Evolutionary conservation across 169 alveolate species (phyloP).

Genomic region (Prorocentrum cordatum): DNA sequence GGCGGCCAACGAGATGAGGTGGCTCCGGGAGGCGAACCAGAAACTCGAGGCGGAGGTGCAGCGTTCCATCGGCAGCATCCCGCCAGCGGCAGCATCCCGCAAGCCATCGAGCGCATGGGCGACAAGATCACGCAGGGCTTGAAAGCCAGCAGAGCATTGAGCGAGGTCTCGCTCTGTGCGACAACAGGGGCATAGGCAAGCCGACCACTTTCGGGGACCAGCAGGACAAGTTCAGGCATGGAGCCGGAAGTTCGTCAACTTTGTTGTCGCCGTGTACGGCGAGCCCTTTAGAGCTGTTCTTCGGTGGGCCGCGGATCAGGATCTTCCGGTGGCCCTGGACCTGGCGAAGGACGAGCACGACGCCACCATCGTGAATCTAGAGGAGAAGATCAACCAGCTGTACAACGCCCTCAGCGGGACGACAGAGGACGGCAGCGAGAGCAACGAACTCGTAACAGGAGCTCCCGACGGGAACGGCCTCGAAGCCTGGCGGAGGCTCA

Average conservation of each 20-base stretch:
- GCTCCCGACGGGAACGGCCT: background rate
- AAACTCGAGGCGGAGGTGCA: no score
- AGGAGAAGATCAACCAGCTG: background rate
- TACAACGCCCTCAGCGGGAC: background rate
- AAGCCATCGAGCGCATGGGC: no score
- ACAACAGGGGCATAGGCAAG: no score
- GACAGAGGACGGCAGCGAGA: no score
- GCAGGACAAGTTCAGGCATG: background rate
- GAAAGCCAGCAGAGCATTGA: no score
- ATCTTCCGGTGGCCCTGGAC: no score
- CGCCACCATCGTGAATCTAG: background rate
- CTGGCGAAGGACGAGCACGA: background rate
- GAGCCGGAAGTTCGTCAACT: background rate
- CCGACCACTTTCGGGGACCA: background rate
- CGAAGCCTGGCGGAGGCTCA: background rate
- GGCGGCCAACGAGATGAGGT: no score
- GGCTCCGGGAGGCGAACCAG: no score
- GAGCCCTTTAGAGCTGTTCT: background rate
- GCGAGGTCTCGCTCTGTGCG: no score
- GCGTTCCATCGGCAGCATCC: no score
- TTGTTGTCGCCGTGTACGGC: background rate
- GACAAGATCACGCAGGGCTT: no score
- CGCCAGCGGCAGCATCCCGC: no score
- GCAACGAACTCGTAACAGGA: background rate
- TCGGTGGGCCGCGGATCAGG: background rate